Percentiles rank a stretch among this genome's conserved stretches.
Evolutionary conservation across 2,329 filamentous ascomycete genomes (phyloP).

Genomic region (Penicillium sp.): DNA sequence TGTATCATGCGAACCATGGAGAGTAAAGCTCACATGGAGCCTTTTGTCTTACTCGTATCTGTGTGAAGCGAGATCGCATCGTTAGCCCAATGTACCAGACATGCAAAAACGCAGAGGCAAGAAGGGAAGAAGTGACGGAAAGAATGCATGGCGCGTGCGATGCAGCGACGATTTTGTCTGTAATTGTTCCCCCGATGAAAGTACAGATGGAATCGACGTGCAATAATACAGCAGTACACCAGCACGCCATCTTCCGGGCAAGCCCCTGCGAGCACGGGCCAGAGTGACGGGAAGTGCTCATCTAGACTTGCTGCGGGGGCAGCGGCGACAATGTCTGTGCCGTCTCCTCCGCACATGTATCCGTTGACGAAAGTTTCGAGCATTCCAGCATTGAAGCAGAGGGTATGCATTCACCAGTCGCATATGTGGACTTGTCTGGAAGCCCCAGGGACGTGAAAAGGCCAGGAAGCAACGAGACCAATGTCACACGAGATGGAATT

Average conservation of each 20-base stretch:
- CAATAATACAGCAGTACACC: no score
- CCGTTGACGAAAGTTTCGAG: neutral
- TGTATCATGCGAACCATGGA: neutral
- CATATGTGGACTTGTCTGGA: neutral
- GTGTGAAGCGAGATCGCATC: neutral
- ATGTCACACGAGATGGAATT: neutral
- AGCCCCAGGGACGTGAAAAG: neutral
- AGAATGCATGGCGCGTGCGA: neutral
- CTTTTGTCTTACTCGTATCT: neutral
- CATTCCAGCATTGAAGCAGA: neutral
- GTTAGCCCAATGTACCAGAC: neutral
- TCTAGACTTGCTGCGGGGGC: neutral
- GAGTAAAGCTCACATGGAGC: no score
- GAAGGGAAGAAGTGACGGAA: neutral
- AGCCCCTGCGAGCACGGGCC: no score
- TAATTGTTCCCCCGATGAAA: no score
- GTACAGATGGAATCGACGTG: no score
- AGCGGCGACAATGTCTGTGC: neutral
- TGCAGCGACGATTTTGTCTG: no score
- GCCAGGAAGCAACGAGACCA: neutral
- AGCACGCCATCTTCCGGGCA: no score
- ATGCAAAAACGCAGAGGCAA: no score
- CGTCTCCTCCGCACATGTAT: neutral
- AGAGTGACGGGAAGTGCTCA: no score
- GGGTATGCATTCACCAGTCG: neutral